These are phyloP conservation scores for Candida neerlandica DNA, from an alignment of 1,139 yeast species.

Conservation along the genomic window DNA sequence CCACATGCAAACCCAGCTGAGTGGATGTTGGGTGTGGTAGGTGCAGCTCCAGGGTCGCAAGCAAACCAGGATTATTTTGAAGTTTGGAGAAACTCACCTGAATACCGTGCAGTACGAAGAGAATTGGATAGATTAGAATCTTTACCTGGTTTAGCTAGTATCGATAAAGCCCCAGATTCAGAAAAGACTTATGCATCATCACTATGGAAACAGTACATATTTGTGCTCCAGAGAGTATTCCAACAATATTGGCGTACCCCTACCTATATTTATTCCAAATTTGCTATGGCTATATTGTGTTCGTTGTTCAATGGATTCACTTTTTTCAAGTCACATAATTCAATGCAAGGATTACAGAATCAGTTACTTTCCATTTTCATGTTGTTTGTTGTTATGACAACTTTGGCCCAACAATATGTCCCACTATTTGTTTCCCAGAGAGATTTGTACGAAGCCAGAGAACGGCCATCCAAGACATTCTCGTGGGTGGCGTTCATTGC, in stretches of 20 bases:
- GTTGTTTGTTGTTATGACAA: conserved; percentile 46
- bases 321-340: conserved; percentile 34
- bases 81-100: conserved; percentile 36
- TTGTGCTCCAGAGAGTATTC: conserved; percentile 28
- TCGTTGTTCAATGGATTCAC: conserved; percentile 52
- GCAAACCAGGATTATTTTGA: conserved; percentile 38
- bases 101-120: conserved; percentile 24
- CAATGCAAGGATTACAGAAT: conserved; percentile 46
- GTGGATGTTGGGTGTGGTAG: conserved; percentile 58
- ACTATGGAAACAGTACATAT: conserved; percentile 22
- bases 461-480: conserved; percentile 34
- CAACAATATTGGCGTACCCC: conserved; percentile 49
- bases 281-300: conserved; percentile 37
- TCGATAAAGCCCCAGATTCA: conserved; percentile 19
- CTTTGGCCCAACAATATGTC: conserved; percentile 57
- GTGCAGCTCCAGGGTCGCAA: conserved; percentile 39
- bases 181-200: conserved; percentile 25
- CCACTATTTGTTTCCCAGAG: conserved; percentile 37
- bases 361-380: conserved; percentile 59
- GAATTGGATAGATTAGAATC: conserved; percentile 7
- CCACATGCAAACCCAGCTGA: conserved; percentile 55
- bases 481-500: conserved; percentile 41
- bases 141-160: background rate
- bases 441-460: conserved; percentile 41
- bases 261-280: conserved; percentile 41